Percentiles rank a stretch among this genome's conserved stretches.
These are phyloP conservation scores for Xylaria venustula DNA, from an alignment of 495 filamentous ascomycete species.

Conservation along the genomic window DNA sequence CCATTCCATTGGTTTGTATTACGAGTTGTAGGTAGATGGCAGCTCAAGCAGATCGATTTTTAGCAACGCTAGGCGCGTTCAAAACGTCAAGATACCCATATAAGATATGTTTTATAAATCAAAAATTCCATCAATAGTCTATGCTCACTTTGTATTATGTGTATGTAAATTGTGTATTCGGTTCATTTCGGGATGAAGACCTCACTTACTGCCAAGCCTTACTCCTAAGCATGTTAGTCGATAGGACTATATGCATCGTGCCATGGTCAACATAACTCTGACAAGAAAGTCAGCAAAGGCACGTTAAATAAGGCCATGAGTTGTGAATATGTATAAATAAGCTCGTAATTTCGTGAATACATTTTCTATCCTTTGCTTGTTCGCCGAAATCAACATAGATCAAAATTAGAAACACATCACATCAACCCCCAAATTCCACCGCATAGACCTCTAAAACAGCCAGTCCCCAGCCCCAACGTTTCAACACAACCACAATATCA, in stretches of 20 bases:
- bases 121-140: background rate
- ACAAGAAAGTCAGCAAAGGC: background rate
- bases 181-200: no score
- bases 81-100: constrained; percentile 13
- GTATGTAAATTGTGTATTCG: no score
- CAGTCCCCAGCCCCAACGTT: no score
- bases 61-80: background rate
- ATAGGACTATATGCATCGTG: background rate
- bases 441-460: no score
- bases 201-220: constrained; percentile 3
- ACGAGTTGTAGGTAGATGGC: background rate
- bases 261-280: background rate
- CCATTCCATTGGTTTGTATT: background rate
- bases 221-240: constrained; percentile 4
- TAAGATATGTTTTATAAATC: background rate
- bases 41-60: background rate
- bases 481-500: background rate
- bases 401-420: background rate
- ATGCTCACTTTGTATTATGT: background rate
- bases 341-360: no score
- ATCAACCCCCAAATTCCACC: no score
- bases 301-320: background rate
- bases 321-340: background rate
- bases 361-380: no score
- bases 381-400: no score